These are phyloP conservation scores for Solanum hybrid DNA, from an alignment of 305 asterid species.

Conservation along the genomic window DNA sequence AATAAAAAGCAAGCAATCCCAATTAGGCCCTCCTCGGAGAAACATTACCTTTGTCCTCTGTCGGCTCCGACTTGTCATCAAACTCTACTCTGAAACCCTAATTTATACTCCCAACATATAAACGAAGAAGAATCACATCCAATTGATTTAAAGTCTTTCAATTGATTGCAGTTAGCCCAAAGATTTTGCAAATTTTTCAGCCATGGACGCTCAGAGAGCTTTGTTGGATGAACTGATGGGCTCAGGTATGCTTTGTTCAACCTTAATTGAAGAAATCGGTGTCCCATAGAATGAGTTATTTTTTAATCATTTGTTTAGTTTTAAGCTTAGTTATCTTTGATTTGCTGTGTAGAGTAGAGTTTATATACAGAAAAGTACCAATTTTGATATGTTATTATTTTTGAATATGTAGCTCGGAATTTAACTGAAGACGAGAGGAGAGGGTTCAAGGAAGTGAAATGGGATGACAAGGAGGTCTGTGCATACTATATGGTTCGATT, in stretches of 20 bases:
- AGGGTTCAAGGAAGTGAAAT: conserved; percentile 73
- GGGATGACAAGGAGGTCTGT: conserved; percentile 98
- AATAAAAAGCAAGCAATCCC: background rate
- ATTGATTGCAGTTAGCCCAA: background rate
- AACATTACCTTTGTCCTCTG: background rate
- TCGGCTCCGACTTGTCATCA: background rate
- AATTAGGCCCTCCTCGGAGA: background rate
- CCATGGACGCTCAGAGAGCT: conserved; percentile 97
- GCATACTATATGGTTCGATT: conserved; percentile 86
- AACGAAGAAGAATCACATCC: background rate
- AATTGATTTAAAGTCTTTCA: background rate
- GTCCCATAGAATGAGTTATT: background rate
- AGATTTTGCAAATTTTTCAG: background rate
- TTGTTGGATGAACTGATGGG: conserved; percentile 99
- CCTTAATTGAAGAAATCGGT: background rate
- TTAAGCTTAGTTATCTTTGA: background rate
- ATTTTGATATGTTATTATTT: conserved; percentile 1
- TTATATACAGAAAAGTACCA: background rate
- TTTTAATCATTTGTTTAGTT: conserved; percentile 6
- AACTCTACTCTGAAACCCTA: background rate
- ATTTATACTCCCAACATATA: background rate
- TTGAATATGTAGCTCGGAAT: conserved; percentile 56
- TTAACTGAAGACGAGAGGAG: conserved; percentile 90
- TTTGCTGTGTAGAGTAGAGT: too few species aligned
- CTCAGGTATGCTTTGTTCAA: conserved; percentile 41